These are phyloP conservation scores for Penicillium coffeae DNA, from an alignment of 495 filamentous ascomycete genomes.

Conservation along the genomic window DNA sequence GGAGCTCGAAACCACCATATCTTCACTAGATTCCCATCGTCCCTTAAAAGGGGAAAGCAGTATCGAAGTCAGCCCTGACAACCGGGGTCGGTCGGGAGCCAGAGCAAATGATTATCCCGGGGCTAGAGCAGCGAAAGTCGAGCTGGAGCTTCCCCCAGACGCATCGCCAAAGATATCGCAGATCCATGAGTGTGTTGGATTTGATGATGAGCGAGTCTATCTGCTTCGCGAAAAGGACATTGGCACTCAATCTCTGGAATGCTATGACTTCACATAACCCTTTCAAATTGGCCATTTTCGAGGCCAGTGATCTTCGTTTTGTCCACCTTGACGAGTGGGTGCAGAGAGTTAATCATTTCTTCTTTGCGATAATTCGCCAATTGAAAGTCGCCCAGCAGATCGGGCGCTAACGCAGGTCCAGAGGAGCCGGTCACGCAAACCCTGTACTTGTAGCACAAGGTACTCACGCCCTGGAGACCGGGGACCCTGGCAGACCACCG, in stretches of 20 bases:
- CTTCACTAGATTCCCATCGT: slow-evolving; percentile 36
- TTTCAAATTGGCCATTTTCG: not conserved
- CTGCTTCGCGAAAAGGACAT: slow-evolving; percentile 67
- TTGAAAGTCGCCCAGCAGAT: not conserved
- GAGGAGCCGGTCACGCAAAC: slow-evolving; percentile 4
- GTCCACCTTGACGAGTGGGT: not conserved
- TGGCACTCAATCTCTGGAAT: slow-evolving; percentile 70
- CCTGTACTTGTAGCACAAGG: slow-evolving; percentile 23
- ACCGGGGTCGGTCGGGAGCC: slow-evolving; percentile 10
- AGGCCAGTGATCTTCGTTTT: not conserved
- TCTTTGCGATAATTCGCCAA: not conserved
- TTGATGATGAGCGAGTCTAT: slow-evolving; percentile 91
- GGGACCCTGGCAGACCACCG: slow-evolving; percentile 21
- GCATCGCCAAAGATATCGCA: slow-evolving; percentile 6
- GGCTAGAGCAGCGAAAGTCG: not conserved
- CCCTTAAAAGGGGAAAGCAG: slow-evolving; percentile 46
- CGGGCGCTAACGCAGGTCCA: slow-evolving; percentile 16
- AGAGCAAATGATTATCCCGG: not conserved
- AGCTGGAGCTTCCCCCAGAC: not conserved
- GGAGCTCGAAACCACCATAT: slow-evolving; percentile 80
- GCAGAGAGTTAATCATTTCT: not conserved
- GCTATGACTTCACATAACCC: slow-evolving; percentile 84
- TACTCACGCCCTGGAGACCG: slow-evolving; percentile 16
- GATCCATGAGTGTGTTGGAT: slow-evolving; percentile 70
- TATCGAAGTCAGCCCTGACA: slow-evolving; percentile 49